A percentile compares a stretch with the other conserved stretches of the same genome.
Evolutionary conservation across 306 rosid species (phyloP).

Genomic region (Purshia tridentata): DNA sequence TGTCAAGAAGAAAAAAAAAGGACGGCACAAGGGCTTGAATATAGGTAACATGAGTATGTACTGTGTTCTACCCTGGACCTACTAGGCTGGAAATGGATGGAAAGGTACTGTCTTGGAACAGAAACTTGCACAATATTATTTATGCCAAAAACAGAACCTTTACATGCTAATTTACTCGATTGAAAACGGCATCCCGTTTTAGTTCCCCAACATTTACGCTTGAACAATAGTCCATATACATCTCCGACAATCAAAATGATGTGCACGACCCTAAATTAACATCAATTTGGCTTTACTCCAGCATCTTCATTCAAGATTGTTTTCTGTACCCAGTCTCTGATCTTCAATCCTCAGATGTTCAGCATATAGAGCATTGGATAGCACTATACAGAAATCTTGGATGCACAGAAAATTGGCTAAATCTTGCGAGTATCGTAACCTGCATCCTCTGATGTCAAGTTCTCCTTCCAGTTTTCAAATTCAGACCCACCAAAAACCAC

Average conservation of each 20-base stretch:
- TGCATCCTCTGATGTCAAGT: slow-evolving; percentile 66
- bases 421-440: slow-evolving; percentile 72
- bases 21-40: too few species aligned
- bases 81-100: too few species aligned
- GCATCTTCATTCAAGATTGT: not conserved
- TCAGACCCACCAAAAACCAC: slow-evolving; percentile 74
- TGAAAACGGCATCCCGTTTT: not conserved
- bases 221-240: not conserved
- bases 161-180: not conserved
- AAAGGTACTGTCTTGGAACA: not conserved
- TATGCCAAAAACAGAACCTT: not conserved
- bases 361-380: too few species aligned
- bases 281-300: not conserved
- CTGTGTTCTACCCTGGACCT: too few species aligned
- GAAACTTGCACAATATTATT: not conserved
- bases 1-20: too few species aligned
- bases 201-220: not conserved
- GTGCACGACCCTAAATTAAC: not conserved
- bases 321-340: not conserved
- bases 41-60: too few species aligned
- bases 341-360: not conserved
- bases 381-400: not conserved
- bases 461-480: slow-evolving; percentile 89
- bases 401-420: slow-evolving; percentile 34
- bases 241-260: not conserved